Percentiles rank a stretch among this genome's conserved stretches.
Evolutionary conservation across 2,329 filamentous ascomycete genomes (phyloP).

Genomic region (Anisogramma anomala): DNA sequence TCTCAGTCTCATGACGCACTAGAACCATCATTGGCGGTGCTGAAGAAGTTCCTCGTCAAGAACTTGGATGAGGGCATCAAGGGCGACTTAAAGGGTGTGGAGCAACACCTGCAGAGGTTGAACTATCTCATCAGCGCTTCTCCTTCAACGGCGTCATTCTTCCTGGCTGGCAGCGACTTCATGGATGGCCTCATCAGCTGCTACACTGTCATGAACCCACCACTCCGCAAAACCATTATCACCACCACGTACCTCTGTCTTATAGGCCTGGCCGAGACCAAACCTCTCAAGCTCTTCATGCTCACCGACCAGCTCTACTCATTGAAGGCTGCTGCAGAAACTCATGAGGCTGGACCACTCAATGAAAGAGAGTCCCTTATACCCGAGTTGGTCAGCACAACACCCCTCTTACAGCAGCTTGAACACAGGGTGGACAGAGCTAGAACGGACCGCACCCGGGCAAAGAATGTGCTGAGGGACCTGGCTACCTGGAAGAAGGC

Average conservation of each 20-base stretch:
- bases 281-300: slow-evolving; percentile 59
- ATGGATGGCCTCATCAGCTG: slow-evolving; percentile 61
- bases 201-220: slow-evolving; percentile 52
- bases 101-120: slow-evolving; percentile 44
- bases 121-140: slow-evolving; percentile 54
- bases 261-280: slow-evolving; percentile 53
- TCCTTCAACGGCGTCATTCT: slow-evolving; percentile 43
- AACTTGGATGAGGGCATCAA: slow-evolving; percentile 50
- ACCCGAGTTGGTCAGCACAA: slow-evolving; percentile 68
- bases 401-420: slow-evolving; percentile 59
- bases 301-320: slow-evolving; percentile 76
- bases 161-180: slow-evolving; percentile 80
- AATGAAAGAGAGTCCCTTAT: slow-evolving; percentile 62
- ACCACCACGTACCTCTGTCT: slow-evolving; percentile 67
- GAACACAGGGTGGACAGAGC: slow-evolving; percentile 39
- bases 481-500: slow-evolving; percentile 49
- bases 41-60: slow-evolving; percentile 52
- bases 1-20: slow-evolving; percentile 35
- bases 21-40: slow-evolving; percentile 42
- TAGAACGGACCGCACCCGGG: slow-evolving; percentile 39
- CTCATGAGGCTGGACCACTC: slow-evolving; percentile 43
- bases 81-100: slow-evolving; percentile 42
- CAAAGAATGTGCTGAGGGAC: slow-evolving; percentile 48
- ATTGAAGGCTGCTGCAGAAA: slow-evolving; percentile 59
- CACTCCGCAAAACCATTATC: slow-evolving; percentile 55